These are phyloP conservation scores for Camellia sinensis DNA, from an alignment of 148 eudicot genomes.

Conservation along the genomic window DNA sequence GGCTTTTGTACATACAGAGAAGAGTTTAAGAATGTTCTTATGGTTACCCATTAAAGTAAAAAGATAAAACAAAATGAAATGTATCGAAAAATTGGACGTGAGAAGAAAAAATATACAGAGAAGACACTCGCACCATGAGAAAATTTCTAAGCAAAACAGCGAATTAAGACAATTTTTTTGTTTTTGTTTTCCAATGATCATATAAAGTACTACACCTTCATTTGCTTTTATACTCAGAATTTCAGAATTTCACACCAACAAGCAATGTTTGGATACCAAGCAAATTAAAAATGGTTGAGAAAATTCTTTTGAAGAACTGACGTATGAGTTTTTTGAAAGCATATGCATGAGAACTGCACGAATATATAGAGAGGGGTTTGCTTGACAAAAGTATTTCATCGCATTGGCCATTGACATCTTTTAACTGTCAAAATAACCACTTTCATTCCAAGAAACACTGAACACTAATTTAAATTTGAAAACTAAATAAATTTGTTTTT, in stretches of 20 bases:
- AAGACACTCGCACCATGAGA: background rate
- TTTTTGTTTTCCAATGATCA: too few species aligned
- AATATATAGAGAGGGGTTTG: background rate
- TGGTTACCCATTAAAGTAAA: background rate
- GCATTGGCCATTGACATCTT: background rate
- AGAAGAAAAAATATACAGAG: background rate
- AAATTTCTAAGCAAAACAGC: background rate
- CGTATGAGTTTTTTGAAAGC: background rate
- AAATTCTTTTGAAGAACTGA: background rate
- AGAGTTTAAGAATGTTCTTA: background rate
- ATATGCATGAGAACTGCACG: background rate
- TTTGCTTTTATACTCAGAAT: background rate
- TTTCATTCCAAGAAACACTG: background rate
- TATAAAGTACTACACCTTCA: too few species aligned
- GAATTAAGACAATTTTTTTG: too few species aligned
- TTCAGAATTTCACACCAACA: background rate
- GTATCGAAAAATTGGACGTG: background rate
- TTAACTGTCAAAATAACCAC: constrained; percentile 3
- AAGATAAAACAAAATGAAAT: background rate
- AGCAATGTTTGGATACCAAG: background rate
- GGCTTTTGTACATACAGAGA: background rate
- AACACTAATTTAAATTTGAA: constrained; percentile 14
- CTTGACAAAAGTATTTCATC: background rate
- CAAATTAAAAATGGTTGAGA: background rate
- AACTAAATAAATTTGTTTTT: background rate